Conservation (phyloP, 345 rosid genomes). For the Aquilaria yunnanensis region DNA sequence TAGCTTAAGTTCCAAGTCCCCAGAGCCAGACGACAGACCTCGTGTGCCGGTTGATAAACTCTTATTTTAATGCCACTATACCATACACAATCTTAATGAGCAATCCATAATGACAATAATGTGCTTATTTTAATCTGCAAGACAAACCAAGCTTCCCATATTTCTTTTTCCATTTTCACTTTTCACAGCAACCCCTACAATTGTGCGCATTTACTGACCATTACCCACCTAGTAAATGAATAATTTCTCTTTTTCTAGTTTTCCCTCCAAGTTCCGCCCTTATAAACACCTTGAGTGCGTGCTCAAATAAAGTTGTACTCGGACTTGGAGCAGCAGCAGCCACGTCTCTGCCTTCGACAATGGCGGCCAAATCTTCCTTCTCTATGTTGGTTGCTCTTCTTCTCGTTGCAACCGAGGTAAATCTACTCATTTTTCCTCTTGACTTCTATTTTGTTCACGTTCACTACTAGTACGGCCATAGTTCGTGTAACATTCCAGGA, state of each 20-base stretch:
- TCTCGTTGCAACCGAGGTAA: slow-evolving; percentile 25
- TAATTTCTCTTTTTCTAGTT: background rate
- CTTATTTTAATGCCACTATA: no score
- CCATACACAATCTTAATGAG: background rate
- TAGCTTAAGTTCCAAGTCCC: slow-evolving; percentile 2
- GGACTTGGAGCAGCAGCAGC: background rate
- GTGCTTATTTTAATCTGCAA: no score
- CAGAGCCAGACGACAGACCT: slow-evolving; percentile 4
- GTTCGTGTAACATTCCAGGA: no score
- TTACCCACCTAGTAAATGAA: slow-evolving; percentile 1
- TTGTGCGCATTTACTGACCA: slow-evolving; percentile 1
- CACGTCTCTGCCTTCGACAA: slow-evolving; percentile 6
- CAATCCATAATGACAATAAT: background rate
- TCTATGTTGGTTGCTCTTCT: slow-evolving; percentile 29
- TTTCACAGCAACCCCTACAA: no score
- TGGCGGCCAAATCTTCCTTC: slow-evolving; percentile 28
- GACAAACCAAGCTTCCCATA: no score
- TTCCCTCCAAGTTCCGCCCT: background rate
- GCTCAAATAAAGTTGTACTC: background rate
- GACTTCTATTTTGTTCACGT: background rate
- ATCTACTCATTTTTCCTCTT: background rate
- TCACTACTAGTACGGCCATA: no score
- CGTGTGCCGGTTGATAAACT: slow-evolving; percentile 14
- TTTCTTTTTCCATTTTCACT: no score
- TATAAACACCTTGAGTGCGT: background rate